A percentile compares a stretch with the other conserved stretches of the same genome.
phyloP scores from a whole-genome alignment of 75 land plant species.

The Azolla pinnata region DNA sequence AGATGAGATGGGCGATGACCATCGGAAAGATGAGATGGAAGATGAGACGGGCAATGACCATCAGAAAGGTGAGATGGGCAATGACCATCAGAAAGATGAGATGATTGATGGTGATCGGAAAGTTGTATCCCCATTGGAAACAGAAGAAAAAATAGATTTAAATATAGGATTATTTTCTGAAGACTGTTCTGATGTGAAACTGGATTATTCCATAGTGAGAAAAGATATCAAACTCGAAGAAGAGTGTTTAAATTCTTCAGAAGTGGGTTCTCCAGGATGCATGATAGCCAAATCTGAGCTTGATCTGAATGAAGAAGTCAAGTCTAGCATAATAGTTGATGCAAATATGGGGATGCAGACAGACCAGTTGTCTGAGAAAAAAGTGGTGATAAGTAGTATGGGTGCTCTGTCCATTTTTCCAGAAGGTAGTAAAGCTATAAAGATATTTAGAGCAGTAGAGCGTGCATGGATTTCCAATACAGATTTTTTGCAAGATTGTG shows the following conservation, averaged over 20 bases:
- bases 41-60: no score
- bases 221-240: neutral
- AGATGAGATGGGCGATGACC: no score
- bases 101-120: neutral
- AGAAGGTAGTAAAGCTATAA: slow-evolving; percentile 36
- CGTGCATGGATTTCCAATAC: slow-evolving; percentile 66
- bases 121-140: slow-evolving; percentile 12
- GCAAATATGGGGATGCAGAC: neutral
- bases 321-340: neutral
- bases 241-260: neutral
- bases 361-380: neutral
- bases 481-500: slow-evolving; percentile 96
- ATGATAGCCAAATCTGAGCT: slow-evolving; percentile 40
- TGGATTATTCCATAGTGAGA: slow-evolving; percentile 13
- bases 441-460: slow-evolving; percentile 42
- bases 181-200: slow-evolving; percentile 39
- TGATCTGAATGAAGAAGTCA: slow-evolving; percentile 21
- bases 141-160: slow-evolving; percentile 49
- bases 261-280: slow-evolving; percentile 16
- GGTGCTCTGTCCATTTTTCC: slow-evolving; percentile 15
- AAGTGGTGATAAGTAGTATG: neutral
- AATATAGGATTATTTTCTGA: slow-evolving; percentile 25
- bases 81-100: neutral
- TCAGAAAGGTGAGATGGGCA: no score
- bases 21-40: no score